Evolutionary conservation across 192 early-diverging fungal genomes (phyloP).

Genomic region (Lobosporangium transversale): DNA sequence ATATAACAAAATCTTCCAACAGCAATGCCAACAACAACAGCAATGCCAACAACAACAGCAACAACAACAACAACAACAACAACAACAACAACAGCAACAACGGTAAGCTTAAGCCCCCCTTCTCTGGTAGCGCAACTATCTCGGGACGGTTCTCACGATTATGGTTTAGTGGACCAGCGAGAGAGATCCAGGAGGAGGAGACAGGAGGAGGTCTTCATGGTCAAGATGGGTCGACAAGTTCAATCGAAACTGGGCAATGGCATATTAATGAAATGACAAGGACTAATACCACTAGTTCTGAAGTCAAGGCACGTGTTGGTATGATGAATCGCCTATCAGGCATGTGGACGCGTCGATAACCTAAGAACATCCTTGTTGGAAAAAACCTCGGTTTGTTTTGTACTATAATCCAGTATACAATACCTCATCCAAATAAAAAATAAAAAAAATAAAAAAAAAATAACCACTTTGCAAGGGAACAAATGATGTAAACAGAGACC

Average conservation of each 20-base stretch:
- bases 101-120: constrained; percentile 9
- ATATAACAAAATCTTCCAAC: too few species aligned
- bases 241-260: background rate
- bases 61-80: background rate
- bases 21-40: too few species aligned
- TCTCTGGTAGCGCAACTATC: constrained; percentile 43
- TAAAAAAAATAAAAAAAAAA: too few species aligned
- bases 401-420: too few species aligned
- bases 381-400: too few species aligned
- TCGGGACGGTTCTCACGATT: constrained; percentile 46
- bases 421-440: too few species aligned
- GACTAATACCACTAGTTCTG: background rate
- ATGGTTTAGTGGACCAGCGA: constrained; percentile 20
- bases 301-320: background rate
- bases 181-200: background rate
- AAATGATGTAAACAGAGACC: too few species aligned
- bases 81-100: background rate
- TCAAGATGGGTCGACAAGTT: constrained; percentile 5
- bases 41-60: background rate
- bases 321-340: constrained; percentile 36
- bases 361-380: too few species aligned
- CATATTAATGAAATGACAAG: background rate
- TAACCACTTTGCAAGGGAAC: too few species aligned
- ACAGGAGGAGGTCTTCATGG: background rate
- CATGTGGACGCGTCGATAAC: constrained; percentile 32